Evolutionary conservation across 257 asterid species (phyloP).

Genomic region (Solanum paucissectum): DNA sequence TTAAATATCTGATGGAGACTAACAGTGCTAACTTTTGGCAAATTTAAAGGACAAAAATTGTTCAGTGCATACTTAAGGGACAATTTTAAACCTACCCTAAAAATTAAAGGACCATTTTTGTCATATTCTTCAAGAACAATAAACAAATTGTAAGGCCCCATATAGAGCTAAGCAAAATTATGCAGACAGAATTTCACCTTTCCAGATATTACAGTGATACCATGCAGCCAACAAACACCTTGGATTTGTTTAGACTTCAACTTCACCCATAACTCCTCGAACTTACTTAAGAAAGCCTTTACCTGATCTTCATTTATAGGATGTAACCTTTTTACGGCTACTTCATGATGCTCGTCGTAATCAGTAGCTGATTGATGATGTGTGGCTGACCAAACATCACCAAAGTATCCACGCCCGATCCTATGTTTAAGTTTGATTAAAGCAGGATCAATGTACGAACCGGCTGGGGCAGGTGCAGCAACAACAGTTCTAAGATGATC

Average conservation of each 20-base stretch:
- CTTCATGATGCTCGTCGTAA: constrained; percentile 53
- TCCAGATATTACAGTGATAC: constrained; percentile 36
- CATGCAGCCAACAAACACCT: constrained; percentile 61
- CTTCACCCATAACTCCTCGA: constrained; percentile 27
- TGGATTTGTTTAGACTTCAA: constrained; percentile 22
- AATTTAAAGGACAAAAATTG: neutral
- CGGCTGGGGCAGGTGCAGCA: constrained; percentile 7
- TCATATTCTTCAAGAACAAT: neutral
- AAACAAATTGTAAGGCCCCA: neutral
- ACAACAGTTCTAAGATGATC: constrained; percentile 30
- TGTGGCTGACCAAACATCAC: constrained; percentile 68
- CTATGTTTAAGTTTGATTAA: constrained; percentile 40
- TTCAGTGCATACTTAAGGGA: neutral
- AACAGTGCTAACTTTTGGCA: neutral
- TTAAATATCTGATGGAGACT: neutral
- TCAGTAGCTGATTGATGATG: constrained; percentile 48
- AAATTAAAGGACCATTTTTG: neutral
- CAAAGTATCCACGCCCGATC: constrained; percentile 58
- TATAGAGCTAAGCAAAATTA: neutral
- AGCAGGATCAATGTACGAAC: constrained; percentile 30
- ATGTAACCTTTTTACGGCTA: constrained; percentile 49
- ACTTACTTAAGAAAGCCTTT: constrained; percentile 22
- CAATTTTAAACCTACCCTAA: neutral
- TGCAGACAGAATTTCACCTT: constrained; percentile 11
- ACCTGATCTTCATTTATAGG: constrained; percentile 30